Percentiles rank a stretch among this genome's conserved stretches.
Conservation (phyloP, 108 stramenopile genomes). For the Cylindrotheca fusiformis region DNA sequence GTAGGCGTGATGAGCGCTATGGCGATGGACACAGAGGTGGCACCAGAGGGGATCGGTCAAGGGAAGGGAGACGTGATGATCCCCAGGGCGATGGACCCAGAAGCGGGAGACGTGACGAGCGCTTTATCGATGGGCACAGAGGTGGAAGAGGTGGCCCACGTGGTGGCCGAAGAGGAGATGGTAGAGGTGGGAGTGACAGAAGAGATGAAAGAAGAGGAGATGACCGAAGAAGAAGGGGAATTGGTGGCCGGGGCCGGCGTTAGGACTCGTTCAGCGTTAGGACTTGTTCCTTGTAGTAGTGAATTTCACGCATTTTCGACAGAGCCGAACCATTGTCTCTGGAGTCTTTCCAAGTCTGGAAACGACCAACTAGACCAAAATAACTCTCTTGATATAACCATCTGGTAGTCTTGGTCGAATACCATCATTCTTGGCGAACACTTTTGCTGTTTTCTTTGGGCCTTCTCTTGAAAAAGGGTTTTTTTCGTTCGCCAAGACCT, state of each 20-base stretch:
- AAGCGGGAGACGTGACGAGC: conserved; percentile 3
- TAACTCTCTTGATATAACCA: background rate
- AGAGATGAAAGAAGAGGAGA: background rate
- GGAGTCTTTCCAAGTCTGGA: background rate
- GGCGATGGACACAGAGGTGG: background rate
- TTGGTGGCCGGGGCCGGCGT: conserved; percentile 12
- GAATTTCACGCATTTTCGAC: background rate
- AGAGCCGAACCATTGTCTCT: background rate
- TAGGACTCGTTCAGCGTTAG: background rate
- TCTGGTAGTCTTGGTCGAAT: background rate
- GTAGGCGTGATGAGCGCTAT: conserved; percentile 7
- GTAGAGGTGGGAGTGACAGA: conserved; percentile 8
- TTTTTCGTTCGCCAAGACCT: no score
- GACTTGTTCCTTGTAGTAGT: background rate
- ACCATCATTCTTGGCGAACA: no score
- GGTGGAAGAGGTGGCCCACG: background rate
- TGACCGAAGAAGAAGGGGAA: conserved; percentile 11
- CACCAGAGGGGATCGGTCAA: background rate
- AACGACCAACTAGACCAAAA: background rate
- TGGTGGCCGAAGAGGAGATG: background rate
- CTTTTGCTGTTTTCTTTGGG: no score
- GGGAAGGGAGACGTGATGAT: conserved; percentile 6
- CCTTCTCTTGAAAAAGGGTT: no score
- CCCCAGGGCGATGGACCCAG: background rate
- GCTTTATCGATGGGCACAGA: background rate